Evolutionary conservation across 805 yeast genomes (phyloP), one percentile per base, ranked within the genome.

Genomic region (Kodamaea leandrae): DNA sequence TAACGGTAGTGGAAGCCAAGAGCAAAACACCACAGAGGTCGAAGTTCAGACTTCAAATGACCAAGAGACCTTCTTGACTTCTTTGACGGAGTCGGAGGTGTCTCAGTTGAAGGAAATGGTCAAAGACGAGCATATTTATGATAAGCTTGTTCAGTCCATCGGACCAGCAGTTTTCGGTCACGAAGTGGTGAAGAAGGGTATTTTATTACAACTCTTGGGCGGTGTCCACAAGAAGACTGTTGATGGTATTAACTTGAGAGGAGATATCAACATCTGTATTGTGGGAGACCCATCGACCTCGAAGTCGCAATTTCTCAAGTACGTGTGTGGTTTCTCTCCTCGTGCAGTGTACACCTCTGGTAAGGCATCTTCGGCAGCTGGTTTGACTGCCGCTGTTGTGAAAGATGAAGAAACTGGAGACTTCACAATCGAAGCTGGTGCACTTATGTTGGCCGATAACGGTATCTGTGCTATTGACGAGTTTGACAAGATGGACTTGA

Each of bases 241-340:
- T 12, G 99, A 91, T 61, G 98, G 98, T 19, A 91, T 91, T 52
- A 83, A 89, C 53, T 73, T 91, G 48, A 82, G 99, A 73, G 99
- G 99, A 52, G 99, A 91, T 60, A 91, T 91, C 57, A 91, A 91
- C 60, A 83, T 91, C 32, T 91, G 99, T 71, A 76, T 91, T 49
- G 98, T 91, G 39, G 99, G 99, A 36, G 99, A 91, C 61, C 99
- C 99, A 3, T 89, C 97, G 2, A 91, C 98, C 8, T 87, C 98
- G 24, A 91, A 91, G 63, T 90, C 97, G 1, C 99, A 91, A 63
- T 91, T 91, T 58, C 71, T 91, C 59, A 93, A 93, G 63, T 93
- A 93, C 61, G 96, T 93, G 10, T 83, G 89, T 52, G 79, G 86
- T 1, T 88, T 91, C 61, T 78, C 95, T 14, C 98, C 98, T 21